Percentiles rank a stretch among this genome's conserved stretches.
Conservation (phyloP, 2,329 filamentous ascomycete genomes). For the Colletotrichum siamense region DNA sequence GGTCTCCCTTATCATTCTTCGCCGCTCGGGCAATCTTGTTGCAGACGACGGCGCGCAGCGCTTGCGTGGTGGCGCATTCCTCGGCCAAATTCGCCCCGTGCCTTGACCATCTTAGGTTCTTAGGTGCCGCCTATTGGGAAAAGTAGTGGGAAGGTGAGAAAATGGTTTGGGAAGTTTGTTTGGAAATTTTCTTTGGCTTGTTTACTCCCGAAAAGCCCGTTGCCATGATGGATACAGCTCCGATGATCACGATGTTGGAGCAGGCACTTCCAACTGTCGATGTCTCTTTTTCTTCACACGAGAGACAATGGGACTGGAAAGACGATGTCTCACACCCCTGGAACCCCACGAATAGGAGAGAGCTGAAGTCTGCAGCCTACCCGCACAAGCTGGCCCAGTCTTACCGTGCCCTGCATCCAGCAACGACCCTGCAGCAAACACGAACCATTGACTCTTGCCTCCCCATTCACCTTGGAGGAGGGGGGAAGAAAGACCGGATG, state of each 20-base stretch:
- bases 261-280: background rate
- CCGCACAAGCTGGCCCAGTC: background rate
- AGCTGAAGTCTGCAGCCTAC: background rate
- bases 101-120: conserved; percentile 14
- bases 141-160: background rate
- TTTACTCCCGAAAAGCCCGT: background rate
- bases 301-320: background rate
- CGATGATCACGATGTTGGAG: background rate
- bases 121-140: background rate
- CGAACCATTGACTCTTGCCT: background rate
- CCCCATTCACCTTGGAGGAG: background rate
- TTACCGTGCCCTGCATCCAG: background rate
- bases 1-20: conserved; percentile 21
- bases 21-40: conserved; percentile 22
- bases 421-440: background rate
- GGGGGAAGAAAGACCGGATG: background rate
- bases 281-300: background rate
- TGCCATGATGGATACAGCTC: background rate
- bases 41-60: conserved; percentile 19
- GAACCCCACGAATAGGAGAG: background rate
- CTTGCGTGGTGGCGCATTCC: conserved; percentile 21
- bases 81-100: conserved; percentile 16
- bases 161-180: conserved; percentile 11
- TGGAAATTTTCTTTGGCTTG: background rate
- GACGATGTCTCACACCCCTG: background rate